Evolutionary conservation across 2,329 filamentous ascomycete genomes (phyloP), one percentile per base, ranked within the genome.

Genomic region (Madurella mycetomatis): DNA sequence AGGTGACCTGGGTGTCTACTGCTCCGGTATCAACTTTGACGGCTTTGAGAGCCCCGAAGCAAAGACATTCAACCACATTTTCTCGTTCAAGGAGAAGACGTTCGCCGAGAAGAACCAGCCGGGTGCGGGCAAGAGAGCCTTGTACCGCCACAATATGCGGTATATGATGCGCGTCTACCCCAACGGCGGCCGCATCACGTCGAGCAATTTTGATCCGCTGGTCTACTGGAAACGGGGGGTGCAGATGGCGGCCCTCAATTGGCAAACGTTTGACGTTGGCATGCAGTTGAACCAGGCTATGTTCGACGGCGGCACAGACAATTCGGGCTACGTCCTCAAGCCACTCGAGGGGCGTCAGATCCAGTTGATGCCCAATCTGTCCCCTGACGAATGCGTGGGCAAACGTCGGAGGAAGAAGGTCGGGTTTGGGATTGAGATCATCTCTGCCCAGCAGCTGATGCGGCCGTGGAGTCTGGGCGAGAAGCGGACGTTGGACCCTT

Each of bases 261-360:
- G 94, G 92, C 94, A 99, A 72, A 97, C 92, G 0, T 96, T 95
- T 66, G 94, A 97, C 67, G 79, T 95, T 16, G 90, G 92, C 44
- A 94, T 96, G 82, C 92, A 97, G 68, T 81, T 97, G 70, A 97
- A 97, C 69, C 88, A 94, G 62, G 94, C 94, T 66, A 97, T 99
- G 94, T 99, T 96, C 68, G 88, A 91, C 45, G 89, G 90, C 54
- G 90, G 90, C 42, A 86, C 82, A 12, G 94, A 96, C 72, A 83
- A 85, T 53, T 89, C 88, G 2, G 94, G 94, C 43, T 99, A 97
- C 65, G 91, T 97, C 13, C 81, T 96, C 50, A 99, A 99, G 74
- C 92, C 94, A 17, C 82, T 85, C 37, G 89, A 92, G 67, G 83
- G 96, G 58, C 87, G 92, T 58, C 84, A 85, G 66, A 85, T 86